phyloP scores from a whole-genome alignment of 352 stramenopile species.

The Pythium aristosporum region DNA sequence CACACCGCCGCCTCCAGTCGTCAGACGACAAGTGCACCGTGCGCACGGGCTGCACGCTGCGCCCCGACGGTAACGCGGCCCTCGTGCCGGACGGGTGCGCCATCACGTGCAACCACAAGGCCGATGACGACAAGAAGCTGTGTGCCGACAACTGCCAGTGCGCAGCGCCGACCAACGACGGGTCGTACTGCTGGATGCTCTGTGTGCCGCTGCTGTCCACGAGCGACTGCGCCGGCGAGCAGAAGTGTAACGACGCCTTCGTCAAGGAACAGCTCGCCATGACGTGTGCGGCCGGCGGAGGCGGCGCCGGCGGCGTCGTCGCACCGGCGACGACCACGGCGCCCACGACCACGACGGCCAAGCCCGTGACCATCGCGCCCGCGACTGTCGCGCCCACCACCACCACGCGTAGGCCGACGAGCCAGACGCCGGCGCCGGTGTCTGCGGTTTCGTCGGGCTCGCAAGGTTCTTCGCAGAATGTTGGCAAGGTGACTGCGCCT shows the following conservation, averaged over 20 bases:
- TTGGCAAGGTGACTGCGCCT: not conserved
- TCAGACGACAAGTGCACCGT: constrained; percentile 31
- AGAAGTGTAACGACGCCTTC: constrained; percentile 30
- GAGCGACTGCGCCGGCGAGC: constrained; percentile 23
- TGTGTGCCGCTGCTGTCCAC: constrained; percentile 25
- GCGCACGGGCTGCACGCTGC: constrained; percentile 19
- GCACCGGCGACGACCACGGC: constrained; percentile 5
- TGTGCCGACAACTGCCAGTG: constrained; percentile 26
- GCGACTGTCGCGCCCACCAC: constrained; percentile 12
- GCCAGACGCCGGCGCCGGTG: not conserved
- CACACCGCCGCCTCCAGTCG: constrained; percentile 21
- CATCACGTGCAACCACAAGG: constrained; percentile 32
- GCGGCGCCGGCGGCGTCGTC: constrained; percentile 2
- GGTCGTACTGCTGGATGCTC: constrained; percentile 29
- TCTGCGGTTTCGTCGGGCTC: not conserved
- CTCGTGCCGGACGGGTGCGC: constrained; percentile 18
- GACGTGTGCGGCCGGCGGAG: constrained; percentile 20
- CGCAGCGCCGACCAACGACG: constrained; percentile 11
- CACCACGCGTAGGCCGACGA: not conserved
- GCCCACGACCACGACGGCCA: constrained; percentile 8
- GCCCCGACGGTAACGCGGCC: constrained; percentile 4
- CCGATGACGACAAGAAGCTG: constrained; percentile 14
- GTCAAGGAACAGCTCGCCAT: constrained; percentile 25
- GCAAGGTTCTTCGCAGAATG: too few relatives aligned
- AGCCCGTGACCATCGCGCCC: constrained; percentile 10